Evolutionary conservation across 306 rosid genomes (phyloP).

Genomic region (Elaeagnus macrophylla): DNA sequence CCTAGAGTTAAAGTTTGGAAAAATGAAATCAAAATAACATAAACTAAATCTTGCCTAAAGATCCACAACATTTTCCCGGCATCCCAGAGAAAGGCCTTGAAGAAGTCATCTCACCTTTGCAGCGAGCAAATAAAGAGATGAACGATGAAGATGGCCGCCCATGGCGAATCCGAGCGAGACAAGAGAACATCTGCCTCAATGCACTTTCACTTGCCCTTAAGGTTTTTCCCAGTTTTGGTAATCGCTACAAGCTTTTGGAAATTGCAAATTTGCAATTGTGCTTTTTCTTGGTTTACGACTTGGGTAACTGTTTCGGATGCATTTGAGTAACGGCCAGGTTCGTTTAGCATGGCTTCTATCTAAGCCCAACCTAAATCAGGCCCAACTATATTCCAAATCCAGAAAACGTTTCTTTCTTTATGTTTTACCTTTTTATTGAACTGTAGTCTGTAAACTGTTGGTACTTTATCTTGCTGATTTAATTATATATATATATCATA

Average conservation of each 20-base stretch:
- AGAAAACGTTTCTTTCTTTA: too few relatives aligned
- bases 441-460: too few relatives aligned
- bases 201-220: not conserved
- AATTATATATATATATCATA: too few relatives aligned
- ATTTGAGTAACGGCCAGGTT: too few relatives aligned
- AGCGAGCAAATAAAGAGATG: slow-evolving; percentile 6
- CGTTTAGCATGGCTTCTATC: too few relatives aligned
- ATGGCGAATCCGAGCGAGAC: slow-evolving; percentile 8
- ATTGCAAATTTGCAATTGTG: not conserved
- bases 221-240: not conserved
- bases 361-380: too few relatives aligned
- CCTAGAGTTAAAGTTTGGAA: not conserved
- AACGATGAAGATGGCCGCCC: slow-evolving; percentile 16
- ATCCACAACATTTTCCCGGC: slow-evolving; percentile 1
- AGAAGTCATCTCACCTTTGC: slow-evolving; percentile 1
- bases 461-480: too few relatives aligned
- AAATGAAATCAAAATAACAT: not conserved
- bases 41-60: slow-evolving; percentile 2
- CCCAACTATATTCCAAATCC: too few relatives aligned
- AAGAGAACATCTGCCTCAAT: slow-evolving; percentile 11
- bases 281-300: not conserved
- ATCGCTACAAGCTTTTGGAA: not conserved
- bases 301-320: not conserved
- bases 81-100: slow-evolving; percentile 16
- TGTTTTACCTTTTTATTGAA: too few relatives aligned